phyloP scores from a whole-genome alignment of 1,284 basidiomycete genomes.

The Cystobasidium slooffiae region DNA sequence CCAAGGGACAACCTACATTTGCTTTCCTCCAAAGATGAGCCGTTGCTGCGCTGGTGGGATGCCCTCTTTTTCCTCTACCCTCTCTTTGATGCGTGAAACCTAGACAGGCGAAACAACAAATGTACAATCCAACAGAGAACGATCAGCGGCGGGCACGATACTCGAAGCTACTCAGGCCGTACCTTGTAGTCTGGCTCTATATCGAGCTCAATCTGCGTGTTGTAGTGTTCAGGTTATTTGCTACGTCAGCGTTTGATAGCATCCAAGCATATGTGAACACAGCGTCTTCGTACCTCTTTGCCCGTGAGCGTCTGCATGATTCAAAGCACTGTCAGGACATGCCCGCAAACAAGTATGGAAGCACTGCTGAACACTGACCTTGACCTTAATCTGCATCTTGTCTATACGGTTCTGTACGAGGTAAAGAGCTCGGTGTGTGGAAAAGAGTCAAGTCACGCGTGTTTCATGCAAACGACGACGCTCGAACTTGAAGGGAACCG shows the following conservation, averaged over 20 bases:
- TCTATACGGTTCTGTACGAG: not conserved
- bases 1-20: conserved; percentile 71
- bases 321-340: not conserved
- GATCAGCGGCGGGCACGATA: no score
- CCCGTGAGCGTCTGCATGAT: conserved; percentile 78
- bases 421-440: not conserved
- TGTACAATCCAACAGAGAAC: no score
- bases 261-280: conserved; percentile 21
- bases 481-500: no score
- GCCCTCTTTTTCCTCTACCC: conserved; percentile 98
- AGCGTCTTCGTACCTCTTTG: conserved; percentile 70
- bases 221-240: not conserved
- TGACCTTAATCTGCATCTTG: conserved; percentile 44
- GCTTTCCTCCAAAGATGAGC: conserved; percentile 90
- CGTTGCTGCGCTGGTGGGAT: conserved; percentile 97
- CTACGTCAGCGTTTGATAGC: conserved; percentile 5
- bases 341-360: not conserved
- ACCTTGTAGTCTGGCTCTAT: conserved; percentile 91
- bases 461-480: not conserved
- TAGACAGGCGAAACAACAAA: not conserved
- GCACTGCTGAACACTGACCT: conserved; percentile 28
- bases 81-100: conserved; percentile 77
- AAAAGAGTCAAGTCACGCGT: not conserved
- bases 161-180: conserved; percentile 47
- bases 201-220: conserved; percentile 84